phyloP scores from a whole-genome alignment of 305 asterid species.

The Fraxinus sp. region DNA sequence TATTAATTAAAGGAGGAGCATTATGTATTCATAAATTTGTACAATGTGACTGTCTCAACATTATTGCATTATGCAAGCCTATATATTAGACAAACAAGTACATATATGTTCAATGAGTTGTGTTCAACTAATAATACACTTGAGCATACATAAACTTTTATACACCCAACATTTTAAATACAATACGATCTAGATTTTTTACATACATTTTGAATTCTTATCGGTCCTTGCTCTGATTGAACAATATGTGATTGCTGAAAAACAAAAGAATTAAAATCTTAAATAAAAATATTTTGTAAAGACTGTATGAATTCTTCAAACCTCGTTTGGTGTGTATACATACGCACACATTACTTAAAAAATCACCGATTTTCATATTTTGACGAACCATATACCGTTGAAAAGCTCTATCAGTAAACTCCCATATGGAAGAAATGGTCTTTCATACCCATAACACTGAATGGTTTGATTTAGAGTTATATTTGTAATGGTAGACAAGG shows the following conservation, averaged over 20 bases:
- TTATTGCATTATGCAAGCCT: neutral
- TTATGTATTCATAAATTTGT: neutral
- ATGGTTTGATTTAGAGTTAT: neutral
- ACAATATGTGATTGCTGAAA: neutral
- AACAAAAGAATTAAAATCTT: neutral
- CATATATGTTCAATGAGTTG: neutral
- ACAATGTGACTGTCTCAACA: neutral
- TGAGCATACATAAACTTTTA: neutral
- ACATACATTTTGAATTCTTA: neutral
- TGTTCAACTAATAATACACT: neutral
- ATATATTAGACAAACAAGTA: neutral
- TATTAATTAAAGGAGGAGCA: neutral
- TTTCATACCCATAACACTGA: neutral
- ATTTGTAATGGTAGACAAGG: slow-evolving; percentile 16
- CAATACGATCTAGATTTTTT: neutral
- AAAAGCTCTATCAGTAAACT: neutral
- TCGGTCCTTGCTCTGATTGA: neutral
- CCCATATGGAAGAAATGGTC: neutral
- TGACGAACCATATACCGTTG: neutral
- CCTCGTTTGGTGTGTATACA: neutral
- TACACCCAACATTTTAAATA: neutral
- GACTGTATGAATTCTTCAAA: neutral
- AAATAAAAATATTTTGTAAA: neutral
- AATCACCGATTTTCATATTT: no score
- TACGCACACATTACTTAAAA: neutral